These are phyloP conservation scores for Euryodendron excelsum DNA, from an alignment of 148 eudicot species.

Conservation along the genomic window DNA sequence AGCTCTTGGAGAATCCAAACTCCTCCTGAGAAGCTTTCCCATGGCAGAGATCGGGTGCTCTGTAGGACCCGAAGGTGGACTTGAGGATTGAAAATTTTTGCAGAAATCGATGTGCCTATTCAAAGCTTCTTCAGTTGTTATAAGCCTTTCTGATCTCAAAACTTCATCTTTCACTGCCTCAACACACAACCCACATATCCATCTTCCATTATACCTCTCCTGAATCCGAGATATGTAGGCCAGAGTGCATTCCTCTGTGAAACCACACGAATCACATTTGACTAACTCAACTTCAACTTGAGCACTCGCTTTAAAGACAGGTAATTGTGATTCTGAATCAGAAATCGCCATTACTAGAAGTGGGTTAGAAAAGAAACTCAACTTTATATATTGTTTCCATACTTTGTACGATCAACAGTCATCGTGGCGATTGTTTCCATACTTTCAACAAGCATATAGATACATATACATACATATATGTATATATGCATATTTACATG, in stretches of 20 bases:
- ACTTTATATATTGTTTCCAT: background rate
- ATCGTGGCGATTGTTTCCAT: background rate
- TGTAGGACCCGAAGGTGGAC: background rate
- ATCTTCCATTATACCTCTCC: slow-evolving; percentile 22
- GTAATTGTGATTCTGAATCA: slow-evolving; percentile 7
- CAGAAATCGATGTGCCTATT: slow-evolving; percentile 23
- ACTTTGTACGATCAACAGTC: background rate
- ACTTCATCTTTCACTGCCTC: slow-evolving; percentile 32
- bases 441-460: background rate
- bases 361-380: background rate
- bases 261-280: slow-evolving; percentile 27
- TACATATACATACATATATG: background rate
- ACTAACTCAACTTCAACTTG: slow-evolving; percentile 10
- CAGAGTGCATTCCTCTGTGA: slow-evolving; percentile 30
- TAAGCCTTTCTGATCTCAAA: slow-evolving; percentile 18
- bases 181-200: slow-evolving; percentile 31
- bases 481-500: background rate
- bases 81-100: slow-evolving; percentile 13
- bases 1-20: slow-evolving; percentile 23
- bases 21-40: slow-evolving; percentile 18
- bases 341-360: background rate
- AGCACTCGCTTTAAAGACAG: background rate
- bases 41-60: slow-evolving; percentile 26
- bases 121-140: slow-evolving; percentile 27
- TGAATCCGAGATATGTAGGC: slow-evolving; percentile 23